Percentiles rank a stretch among this genome's conserved stretches.
Evolutionary conservation across 1,284 basidiomycete genomes (phyloP).

Genomic region (Ustilago tritici): DNA sequence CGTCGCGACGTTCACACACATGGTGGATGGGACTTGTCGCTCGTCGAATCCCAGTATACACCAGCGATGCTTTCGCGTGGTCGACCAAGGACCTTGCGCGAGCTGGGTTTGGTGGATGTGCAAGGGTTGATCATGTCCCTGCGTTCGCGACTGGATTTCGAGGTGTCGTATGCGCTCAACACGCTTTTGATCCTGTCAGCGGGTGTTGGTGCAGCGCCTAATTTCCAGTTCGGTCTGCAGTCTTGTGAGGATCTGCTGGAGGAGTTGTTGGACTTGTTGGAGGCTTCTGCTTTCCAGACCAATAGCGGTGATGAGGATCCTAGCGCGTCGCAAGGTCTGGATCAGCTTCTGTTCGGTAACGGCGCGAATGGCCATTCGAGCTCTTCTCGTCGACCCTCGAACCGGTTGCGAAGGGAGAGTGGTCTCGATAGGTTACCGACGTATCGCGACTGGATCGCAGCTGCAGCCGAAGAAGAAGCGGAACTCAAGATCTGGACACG

Average conservation of each 20-base stretch:
- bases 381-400: constrained; percentile 9
- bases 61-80: constrained; percentile 73
- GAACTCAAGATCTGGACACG: constrained; percentile 57
- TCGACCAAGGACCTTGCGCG: constrained; percentile 77
- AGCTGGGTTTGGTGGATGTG: constrained; percentile 86
- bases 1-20: constrained; percentile 81
- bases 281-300: constrained; percentile 79
- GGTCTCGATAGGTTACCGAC: constrained; percentile 33
- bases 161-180: constrained; percentile 89
- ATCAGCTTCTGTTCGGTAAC: constrained; percentile 2
- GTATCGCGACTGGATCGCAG: constrained; percentile 61
- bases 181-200: constrained; percentile 87
- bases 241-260: constrained; percentile 85
- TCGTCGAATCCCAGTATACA: constrained; percentile 77
- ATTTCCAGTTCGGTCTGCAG: constrained; percentile 77
- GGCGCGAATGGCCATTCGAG: constrained; percentile 3
- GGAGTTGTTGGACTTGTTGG: constrained; percentile 86
- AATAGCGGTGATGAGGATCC: constrained; percentile 71
- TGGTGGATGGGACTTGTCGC: constrained; percentile 84
- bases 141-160: constrained; percentile 83
- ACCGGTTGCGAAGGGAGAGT: constrained; percentile 49
- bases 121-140: constrained; percentile 89
- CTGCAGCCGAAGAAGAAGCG: constrained; percentile 61
- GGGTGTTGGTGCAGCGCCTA: constrained; percentile 72
- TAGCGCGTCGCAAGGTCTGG: constrained; percentile 1